Base-by-base conservation (phyloP, 1,284 basidiomycete species). In the Leccinum griseonigrum region DNA sequence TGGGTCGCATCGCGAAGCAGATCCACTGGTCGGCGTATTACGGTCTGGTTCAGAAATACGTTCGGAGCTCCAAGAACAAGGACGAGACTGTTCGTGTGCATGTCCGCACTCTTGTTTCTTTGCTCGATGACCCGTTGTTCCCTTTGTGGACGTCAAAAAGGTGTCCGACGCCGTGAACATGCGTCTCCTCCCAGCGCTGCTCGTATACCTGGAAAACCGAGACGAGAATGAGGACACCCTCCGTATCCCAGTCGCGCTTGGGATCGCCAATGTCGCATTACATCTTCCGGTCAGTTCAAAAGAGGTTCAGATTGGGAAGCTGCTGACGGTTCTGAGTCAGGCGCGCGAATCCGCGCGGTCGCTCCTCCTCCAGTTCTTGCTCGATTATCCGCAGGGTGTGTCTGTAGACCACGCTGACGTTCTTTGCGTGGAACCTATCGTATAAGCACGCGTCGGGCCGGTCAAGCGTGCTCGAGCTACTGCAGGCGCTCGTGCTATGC, bases 301-400 rank as follows among this genome's bases (percentile, higher is more conserved):
- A 16, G 83, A 88, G 52, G 78, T 85, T 0, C 94, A 98, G 68
- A 85, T 97, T 48, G 79, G 85, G 1, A 86, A 91, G 48, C 80
- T 98, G 7, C 75, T 99, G 64, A 97, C 92, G 2, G 86, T 91
- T 14, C 83, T 98, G 53, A 88, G 90, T 60, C 94, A 97, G 4
- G 75, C 74, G 38, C 95, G 96, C 70, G 96, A 97, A 71, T 85
- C 93, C 1, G 97, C 94, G 69, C 90, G 97, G 26, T 87, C 91
- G 43, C 86, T 95, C 34, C 84, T 97, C 46, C 85, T 99, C 51
- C 94, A 97, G 71, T 99, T 99, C 83, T 80, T 99, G 61, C 86
- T 99, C 46, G 97, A 99, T 71, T 99, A 99, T 71, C 97, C 97
- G 1, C 97, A 99, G 74, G 97, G 97, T 40, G 92, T 94, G 97